Base-by-base conservation (phyloP, 2,329 filamentous ascomycete species). In the Nemania sp. region DNA sequence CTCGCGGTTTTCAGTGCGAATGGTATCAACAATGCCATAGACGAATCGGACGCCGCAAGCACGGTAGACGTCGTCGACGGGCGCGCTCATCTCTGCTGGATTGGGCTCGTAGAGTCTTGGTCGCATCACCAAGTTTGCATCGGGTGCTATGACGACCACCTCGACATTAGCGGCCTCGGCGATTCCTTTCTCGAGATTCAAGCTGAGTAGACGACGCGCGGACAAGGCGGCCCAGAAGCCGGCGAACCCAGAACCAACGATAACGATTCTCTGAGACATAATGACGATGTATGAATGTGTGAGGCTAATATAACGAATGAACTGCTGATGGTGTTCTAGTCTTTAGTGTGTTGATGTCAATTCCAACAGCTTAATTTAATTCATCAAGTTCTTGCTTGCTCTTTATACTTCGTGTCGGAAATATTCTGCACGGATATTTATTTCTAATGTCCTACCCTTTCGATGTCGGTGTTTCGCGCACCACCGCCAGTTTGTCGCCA, bases 191-290 rank as follows among this genome's bases (percentile, higher is more conserved):
- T 61, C 61, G 20, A 38, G 20, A 24, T 47, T 59, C 32, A 66
- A 18, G 64, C 27, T 67, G 58, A 69, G 63, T 3, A 71, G 49
- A 24, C 69, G 67, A 15, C 64, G 61, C 7, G 69, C 69, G 18
- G 67, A 63, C 15, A 71, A 24, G 26, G 69, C 61, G 32, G 61
- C 54, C 67, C 62, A 71, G 10, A 71, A 62, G 60, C 67, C 69
- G 2, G 69, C 64, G n/a, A 71, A 71, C 11, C 69, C 69, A 15
- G 69, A 69, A 3, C 69, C 69, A 2, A 71, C 47, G 10, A 71
- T 27, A 49, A 67, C 51, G 24, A 71, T 65, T 54, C 43, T 67
- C 55, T 68, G 62, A 61, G 68, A 13, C 68, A 70, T 70, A 10
- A 43, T 66, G 57, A 20, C 51, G 13, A 18, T 53, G 18, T n/a